These are phyloP conservation scores for Dissophora ornata DNA, from an alignment of 192 early-diverging fungal genomes.

Conservation along the genomic window DNA sequence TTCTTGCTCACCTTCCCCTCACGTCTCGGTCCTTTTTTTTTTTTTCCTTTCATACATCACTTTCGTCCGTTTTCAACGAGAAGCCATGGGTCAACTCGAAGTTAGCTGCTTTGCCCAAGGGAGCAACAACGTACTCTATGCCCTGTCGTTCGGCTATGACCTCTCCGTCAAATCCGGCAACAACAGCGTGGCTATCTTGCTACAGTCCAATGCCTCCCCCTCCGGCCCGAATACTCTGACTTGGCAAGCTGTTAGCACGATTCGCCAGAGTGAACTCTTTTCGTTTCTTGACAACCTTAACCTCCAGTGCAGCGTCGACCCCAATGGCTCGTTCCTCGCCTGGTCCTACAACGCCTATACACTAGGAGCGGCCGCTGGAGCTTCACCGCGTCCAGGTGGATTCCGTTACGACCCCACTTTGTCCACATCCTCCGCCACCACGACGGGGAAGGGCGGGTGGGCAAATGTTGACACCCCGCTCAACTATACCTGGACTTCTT, in stretches of 20 bases:
- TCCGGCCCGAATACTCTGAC: slow-evolving; percentile 6
- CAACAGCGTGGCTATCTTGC: background rate
- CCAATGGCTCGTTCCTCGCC: slow-evolving; percentile 18
- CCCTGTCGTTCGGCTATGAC: slow-evolving; percentile 8
- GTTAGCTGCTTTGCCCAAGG: slow-evolving; percentile 11
- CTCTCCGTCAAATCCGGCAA: background rate
- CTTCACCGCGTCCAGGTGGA: slow-evolving; percentile 16
- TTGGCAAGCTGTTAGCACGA: slow-evolving; percentile 19
- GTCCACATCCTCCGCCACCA: slow-evolving; percentile 6
- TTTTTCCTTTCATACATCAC: no score
- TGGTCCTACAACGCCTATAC: slow-evolving; percentile 4
- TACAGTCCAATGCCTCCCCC: slow-evolving; percentile 13
- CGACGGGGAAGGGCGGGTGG: slow-evolving; percentile 24
- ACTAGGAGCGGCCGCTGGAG: background rate
- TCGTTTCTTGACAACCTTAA: background rate
- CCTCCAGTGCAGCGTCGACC: slow-evolving; percentile 11
- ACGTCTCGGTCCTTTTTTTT: no score
- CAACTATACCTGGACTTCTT: slow-evolving; percentile 7
- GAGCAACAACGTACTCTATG: slow-evolving; percentile 11
- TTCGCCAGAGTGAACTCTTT: slow-evolving; percentile 2
- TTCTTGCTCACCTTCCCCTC: no score
- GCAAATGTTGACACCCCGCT: slow-evolving; percentile 14
- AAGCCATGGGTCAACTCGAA: slow-evolving; percentile 17
- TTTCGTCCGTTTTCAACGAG: no score
- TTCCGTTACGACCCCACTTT: slow-evolving; percentile 16